Evolutionary conservation across 805 yeast genomes (phyloP).

Genomic region (Hermanozyma aechmeae): DNA sequence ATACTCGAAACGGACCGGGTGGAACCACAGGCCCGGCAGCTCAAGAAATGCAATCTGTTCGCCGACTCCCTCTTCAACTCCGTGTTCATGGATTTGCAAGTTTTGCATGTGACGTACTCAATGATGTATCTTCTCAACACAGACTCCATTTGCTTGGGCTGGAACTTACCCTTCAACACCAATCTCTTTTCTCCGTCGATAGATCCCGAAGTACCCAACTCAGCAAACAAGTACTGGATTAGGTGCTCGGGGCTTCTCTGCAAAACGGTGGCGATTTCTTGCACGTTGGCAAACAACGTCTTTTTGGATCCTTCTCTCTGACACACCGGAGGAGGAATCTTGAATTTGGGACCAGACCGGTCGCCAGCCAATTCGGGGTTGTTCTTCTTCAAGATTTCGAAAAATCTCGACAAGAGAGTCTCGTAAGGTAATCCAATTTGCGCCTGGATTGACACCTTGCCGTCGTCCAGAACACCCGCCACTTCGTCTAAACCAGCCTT

Average conservation of each 20-base stretch:
- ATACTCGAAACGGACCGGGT: conserved; percentile 94
- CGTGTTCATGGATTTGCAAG: conserved; percentile 97
- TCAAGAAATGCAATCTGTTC: conserved; percentile 93
- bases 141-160: conserved; percentile 94
- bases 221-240: conserved; percentile 94
- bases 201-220: conserved; percentile 98
- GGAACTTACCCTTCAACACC: conserved; percentile 96
- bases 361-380: conserved; percentile 99
- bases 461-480: conserved; percentile 10
- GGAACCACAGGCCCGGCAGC: conserved; percentile 97
- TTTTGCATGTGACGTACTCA: conserved; percentile 97
- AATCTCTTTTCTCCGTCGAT: conserved; percentile 97
- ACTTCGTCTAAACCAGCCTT: conserved; percentile 73
- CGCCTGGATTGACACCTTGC: conserved; percentile 19
- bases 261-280: conserved; percentile 85
- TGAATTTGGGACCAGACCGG: conserved; percentile 81
- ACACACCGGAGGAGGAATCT: conserved; percentile 96
- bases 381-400: conserved; percentile 75
- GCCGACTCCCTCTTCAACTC: conserved; percentile 91
- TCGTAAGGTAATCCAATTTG: conserved; percentile 62
- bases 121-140: conserved; percentile 92
- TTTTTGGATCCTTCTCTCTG: conserved; percentile 96
- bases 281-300: conserved; percentile 92
- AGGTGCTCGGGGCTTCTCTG: conserved; percentile 97
- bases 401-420: conserved; percentile 74